These are phyloP conservation scores for Paraurostyla sp. DNA, from an alignment of 73 alveolate species.

Conservation along the genomic window DNA sequence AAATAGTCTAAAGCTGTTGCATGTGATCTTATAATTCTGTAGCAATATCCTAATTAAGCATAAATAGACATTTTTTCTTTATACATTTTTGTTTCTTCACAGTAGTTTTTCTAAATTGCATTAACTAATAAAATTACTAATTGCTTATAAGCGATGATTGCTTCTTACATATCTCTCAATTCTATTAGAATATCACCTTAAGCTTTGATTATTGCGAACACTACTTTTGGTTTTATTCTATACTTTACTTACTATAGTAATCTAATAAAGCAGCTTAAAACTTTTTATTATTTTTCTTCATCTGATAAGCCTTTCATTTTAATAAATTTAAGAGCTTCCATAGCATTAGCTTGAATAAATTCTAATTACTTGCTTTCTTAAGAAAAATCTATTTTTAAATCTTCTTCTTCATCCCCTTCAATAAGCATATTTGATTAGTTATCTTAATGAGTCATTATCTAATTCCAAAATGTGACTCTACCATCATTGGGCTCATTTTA, in stretches of 20 bases:
- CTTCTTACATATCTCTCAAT: conserved; percentile 39
- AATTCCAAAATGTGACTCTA: no score
- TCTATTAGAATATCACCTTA: conserved; percentile 60
- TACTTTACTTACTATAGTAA: not conserved
- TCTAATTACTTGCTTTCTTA: not conserved
- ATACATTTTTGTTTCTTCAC: conserved; percentile 35
- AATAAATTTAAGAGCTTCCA: not conserved
- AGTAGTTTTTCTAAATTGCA: conserved; percentile 42
- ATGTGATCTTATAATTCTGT: conserved; percentile 67
- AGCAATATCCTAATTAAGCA: conserved; percentile 67
- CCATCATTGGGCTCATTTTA: no score
- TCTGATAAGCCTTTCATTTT: not conserved
- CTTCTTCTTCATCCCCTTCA: conserved; percentile 19
- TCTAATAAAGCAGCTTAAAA: not conserved
- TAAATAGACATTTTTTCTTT: conserved; percentile 64
- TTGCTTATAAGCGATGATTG: conserved; percentile 40
- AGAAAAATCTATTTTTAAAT: not conserved
- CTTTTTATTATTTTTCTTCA: not conserved
- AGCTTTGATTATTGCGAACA: conserved; percentile 7
- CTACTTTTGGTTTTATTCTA: conserved; percentile 12
- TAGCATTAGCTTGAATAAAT: not conserved
- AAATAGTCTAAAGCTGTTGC: conserved; percentile 62
- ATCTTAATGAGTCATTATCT: no score
- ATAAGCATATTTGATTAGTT: not conserved
- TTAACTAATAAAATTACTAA: not conserved